Evolutionary conservation across 2,329 filamentous ascomycete species (phyloP), one percentile per base, ranked within the genome.

Genomic region (Pseudonectria foliicola): DNA sequence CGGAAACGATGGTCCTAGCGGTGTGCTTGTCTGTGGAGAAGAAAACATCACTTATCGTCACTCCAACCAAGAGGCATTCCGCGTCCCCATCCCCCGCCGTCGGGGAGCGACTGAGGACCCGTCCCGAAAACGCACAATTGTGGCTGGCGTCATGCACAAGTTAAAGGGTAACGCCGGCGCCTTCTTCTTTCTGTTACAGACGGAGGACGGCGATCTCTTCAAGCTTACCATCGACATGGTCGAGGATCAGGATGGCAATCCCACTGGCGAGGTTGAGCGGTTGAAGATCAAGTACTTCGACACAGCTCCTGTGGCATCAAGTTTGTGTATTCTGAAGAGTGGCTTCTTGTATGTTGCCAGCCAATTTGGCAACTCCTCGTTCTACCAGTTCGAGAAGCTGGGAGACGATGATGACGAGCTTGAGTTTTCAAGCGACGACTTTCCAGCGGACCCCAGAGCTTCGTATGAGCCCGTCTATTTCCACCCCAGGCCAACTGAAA

Each of bases 271-370:
- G 54, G 89, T 96, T 2, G 77, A 76, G 50, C 74, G 80, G 39
- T 67, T 98, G 38, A 92, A 87, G 59, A 85, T 99, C 63, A 95
- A 95, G 59, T 98, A 96, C 61, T 98, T 96, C 51, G 92, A 98
- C 53, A 98, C 92, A 0, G 84, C 95, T 4, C 90, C 93, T 0
- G 71, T 94, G 25, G 87, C 89, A 1, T 81, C 85, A 0, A 93
- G 77, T 54, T 73, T 99, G 29, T 87, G 88, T 57, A 95, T 98
- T 47, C 63, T 98, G 47, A 95, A 95, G 64, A 95, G 88, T 46
- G 93, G 92, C 18, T 98, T 95, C 55, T 73, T 98, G 10, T 98
- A 92, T 53, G 83, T 90, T 34, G 87, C 88, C 7, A 86, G 85
- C 53, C 90, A 98, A 60, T 88, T 84, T 44, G 92, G 93, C 21